Base-by-base conservation (phyloP, 768 basidiomycete genomes). In the Lactarius sp. region DNA sequence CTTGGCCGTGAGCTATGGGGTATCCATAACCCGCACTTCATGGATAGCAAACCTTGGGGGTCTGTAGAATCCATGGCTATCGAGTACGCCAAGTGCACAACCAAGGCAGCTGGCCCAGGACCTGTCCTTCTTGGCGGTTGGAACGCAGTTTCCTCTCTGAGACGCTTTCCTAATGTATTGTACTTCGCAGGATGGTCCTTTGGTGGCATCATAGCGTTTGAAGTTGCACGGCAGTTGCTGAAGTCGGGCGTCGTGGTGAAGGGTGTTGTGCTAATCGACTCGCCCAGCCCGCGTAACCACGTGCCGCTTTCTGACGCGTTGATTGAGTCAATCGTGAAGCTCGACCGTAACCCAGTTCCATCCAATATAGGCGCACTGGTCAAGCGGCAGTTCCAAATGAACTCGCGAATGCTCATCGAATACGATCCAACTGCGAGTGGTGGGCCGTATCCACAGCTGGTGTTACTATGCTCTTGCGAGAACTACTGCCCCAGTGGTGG, bases 191-290 rank as follows among this genome's bases (percentile, higher is more conserved):
- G 88, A 0, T 91, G 88, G 88, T 91, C 88, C 2, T 87, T 91
- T 66, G 88, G 88, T 13, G 88, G 88, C 2, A 83, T 88, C 4
- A 81, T 83, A 0, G 86, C 88, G 0, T 89, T 83, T 68, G 88
- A 89, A 68, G 74, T 82, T 2, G 82, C 84, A 18, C 78, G 77
- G 0, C 80, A 81, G 33, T 78, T 90, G 18, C 63, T 75, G n/a
- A 72, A 66, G 20, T 74, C 69, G 5, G 82, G 80, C 3, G 67
- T 80, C 9, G 55, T 66, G 1, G 82, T 87, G 22, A 74, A 75
- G 56, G 89, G 87, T 0, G 74, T 90, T 50, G 66, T 89, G 9
- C 75, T 89, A 63, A 84, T 91, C 67, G 89, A 90, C 70, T 78
- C 86, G 0, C 87, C 89, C 0, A 75, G 78, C 61, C 88, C 89